Evolutionary conservation across 495 filamentous ascomycete genomes (phyloP), one percentile per base, ranked within the genome.

Genomic region (Entonaema liquescens): DNA sequence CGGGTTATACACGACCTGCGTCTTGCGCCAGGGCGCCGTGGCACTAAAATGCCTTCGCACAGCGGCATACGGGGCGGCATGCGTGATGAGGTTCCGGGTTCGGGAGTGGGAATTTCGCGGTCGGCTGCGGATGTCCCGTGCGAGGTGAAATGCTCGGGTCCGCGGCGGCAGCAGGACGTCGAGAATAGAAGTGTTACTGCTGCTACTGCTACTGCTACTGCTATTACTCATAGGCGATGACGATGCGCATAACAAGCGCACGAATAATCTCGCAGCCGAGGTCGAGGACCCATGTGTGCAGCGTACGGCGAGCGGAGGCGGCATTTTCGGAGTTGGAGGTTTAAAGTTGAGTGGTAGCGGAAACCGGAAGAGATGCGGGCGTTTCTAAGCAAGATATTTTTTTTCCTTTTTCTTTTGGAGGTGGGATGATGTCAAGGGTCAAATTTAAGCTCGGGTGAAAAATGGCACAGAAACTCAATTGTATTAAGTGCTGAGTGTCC

Each of bases 1-100:
- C 0, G 91, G 91, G 75, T 94, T 94, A 68, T 82, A 77, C 23
- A 88, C 70, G 33, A 83, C 78, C 12, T 79, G 68, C 0, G 85
- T 86, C 26, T 74, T 76, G 25, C 67, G 58, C 33, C 71, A 52
- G 1, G 75, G 21, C 2, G 74, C 28, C 5, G 82, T 76, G 9
- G 75, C 69, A 61, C 72, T 80, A 60, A 84, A 82, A 0, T 62
- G 15, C 21, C 71, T 65, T 15, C 29, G 65, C 4, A 28, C 23
- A 4, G 36, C 40, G 12, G 44, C 17, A 26, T 40, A 29, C 26
- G 9, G 40, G 2, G 11, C 40, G 47, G 29, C 38, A 29, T 35
- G 28, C 47, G 19, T 3, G n/a, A 47, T 47, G 26, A 23, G 40
- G 21, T 2, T 64, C 31, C 57, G 71, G 33, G 23, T 15, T 3